A percentile compares a stretch with the other conserved stretches of the same genome.
phyloP scores from a whole-genome alignment of 1,284 basidiomycete species.

The Pisolithus thermaeus region DNA sequence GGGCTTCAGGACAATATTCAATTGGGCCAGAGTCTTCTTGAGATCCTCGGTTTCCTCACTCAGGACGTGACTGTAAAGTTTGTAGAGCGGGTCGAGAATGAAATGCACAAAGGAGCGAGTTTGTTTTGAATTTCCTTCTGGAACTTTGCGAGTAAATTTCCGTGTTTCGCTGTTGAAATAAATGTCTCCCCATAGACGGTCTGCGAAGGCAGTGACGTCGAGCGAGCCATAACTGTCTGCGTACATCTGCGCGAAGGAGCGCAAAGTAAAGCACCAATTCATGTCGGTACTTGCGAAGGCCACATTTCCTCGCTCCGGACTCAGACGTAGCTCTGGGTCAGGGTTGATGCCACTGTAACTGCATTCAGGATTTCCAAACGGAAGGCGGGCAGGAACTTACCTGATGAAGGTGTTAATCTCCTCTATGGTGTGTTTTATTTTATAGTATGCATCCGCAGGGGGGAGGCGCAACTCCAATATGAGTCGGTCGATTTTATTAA shows the following conservation, averaged over 20 bases:
- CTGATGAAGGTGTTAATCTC: slow-evolving; percentile 96
- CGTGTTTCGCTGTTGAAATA: slow-evolving; percentile 83
- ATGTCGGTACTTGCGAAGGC: slow-evolving; percentile 96
- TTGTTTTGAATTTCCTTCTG: slow-evolving; percentile 63
- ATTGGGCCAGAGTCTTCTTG: slow-evolving; percentile 70
- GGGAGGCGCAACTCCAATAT: slow-evolving; percentile 96
- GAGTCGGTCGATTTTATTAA: slow-evolving; percentile 98
- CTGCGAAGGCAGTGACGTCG: slow-evolving; percentile 67
- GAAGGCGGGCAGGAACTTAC: slow-evolving; percentile 34
- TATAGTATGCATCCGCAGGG: slow-evolving; percentile 95
- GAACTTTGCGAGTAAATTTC: slow-evolving; percentile 84
- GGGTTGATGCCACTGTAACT: slow-evolving; percentile 73
- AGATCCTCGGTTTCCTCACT: slow-evolving; percentile 87
- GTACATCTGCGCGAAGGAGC: slow-evolving; percentile 95
- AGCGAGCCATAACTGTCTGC: slow-evolving; percentile 83
- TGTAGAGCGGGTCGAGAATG: slow-evolving; percentile 95
- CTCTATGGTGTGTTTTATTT: slow-evolving; percentile 98
- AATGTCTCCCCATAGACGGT: slow-evolving; percentile 97
- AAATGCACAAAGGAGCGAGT: slow-evolving; percentile 94
- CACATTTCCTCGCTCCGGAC: slow-evolving; percentile 94
- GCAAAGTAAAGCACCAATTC: slow-evolving; percentile 96
- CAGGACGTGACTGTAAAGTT: slow-evolving; percentile 92
- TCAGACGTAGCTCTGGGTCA: slow-evolving; percentile 81
- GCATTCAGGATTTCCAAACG: slow-evolving; percentile 3
- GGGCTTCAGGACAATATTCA: slow-evolving; percentile 88